Percentiles rank a stretch among this genome's conserved stretches.
These are phyloP conservation scores for Fusarium concolor DNA, from an alignment of 2,329 filamentous ascomycete genomes.

Conservation along the genomic window DNA sequence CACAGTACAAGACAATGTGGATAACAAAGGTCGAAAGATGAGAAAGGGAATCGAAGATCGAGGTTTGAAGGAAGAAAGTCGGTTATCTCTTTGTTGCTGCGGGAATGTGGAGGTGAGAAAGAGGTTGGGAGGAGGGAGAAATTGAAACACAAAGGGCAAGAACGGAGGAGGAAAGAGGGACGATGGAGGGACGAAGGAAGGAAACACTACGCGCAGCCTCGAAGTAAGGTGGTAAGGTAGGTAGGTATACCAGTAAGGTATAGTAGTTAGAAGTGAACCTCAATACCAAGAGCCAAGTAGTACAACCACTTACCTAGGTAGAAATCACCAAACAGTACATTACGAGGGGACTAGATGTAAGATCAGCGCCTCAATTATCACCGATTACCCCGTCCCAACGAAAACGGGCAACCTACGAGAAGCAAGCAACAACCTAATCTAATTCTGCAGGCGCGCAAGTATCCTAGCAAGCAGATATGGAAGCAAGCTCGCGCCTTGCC, in stretches of 20 bases:
- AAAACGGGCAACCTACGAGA: constrained; percentile 14
- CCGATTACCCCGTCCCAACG: constrained; percentile 17
- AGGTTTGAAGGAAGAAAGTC: constrained; percentile 18
- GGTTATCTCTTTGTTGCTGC: constrained; percentile 29
- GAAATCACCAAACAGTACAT: constrained; percentile 28
- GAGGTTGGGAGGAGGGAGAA: constrained; percentile 26
- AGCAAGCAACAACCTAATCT: constrained; percentile 9
- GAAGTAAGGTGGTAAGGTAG: constrained; percentile 11
- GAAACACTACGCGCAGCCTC: constrained; percentile 23
- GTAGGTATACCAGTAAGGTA: no score
- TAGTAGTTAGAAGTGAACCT: constrained; percentile 15
- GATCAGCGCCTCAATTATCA: constrained; percentile 43
- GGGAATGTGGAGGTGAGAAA: constrained; percentile 32
- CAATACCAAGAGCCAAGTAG: constrained; percentile 11
- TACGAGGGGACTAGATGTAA: constrained; percentile 35
- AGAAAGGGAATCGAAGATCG: constrained; percentile 14
- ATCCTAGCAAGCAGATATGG: constrained; percentile 7
- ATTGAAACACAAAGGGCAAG: constrained; percentile 32
- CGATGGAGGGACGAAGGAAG: constrained; percentile 19
- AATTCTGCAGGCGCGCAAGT: not conserved
- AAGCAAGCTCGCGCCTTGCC: constrained; percentile 1
- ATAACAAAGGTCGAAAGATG: constrained; percentile 5
- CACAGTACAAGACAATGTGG: constrained; percentile 17
- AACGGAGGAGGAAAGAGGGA: constrained; percentile 28
- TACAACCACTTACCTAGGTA: constrained; percentile 19